Evolutionary conservation across 176 grass and related monocot genomes (phyloP).

Genomic region (Musa troglodytarum): DNA sequence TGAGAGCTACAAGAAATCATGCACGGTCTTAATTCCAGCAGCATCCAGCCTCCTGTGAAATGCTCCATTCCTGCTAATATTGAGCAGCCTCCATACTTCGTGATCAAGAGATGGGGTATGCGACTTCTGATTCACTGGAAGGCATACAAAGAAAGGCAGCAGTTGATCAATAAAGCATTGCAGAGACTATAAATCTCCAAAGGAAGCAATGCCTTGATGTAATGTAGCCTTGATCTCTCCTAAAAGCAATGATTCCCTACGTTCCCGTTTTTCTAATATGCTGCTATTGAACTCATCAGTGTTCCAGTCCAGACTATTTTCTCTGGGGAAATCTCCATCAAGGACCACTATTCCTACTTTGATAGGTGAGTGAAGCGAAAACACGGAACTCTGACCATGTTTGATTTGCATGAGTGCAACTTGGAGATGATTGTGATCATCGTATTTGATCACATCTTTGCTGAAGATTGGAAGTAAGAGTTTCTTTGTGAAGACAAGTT

Average conservation of each 20-base stretch:
- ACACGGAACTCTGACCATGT: background rate
- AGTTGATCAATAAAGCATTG: background rate
- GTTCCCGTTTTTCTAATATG: constrained; percentile 33
- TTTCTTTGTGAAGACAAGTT: constrained; percentile 26
- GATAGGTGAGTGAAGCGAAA: constrained; percentile 7
- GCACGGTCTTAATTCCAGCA: constrained; percentile 41
- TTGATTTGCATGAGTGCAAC: constrained; percentile 22
- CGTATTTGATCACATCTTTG: constrained; percentile 30
- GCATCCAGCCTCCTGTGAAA: constrained; percentile 36
- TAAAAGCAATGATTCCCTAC: constrained; percentile 44
- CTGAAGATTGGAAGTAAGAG: constrained; percentile 35
- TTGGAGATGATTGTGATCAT: constrained; percentile 8
- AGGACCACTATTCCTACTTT: constrained; percentile 56
- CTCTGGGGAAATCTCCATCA: constrained; percentile 45
- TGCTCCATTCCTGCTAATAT: constrained; percentile 48
- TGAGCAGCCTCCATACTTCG: constrained; percentile 51
- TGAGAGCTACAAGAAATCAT: constrained; percentile 58
- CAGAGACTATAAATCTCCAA: background rate
- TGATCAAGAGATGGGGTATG: constrained; percentile 42
- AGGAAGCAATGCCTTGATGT: constrained; percentile 19
- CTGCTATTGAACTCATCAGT: constrained; percentile 31
- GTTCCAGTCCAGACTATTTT: constrained; percentile 24
- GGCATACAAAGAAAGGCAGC: background rate
- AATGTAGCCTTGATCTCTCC: constrained; percentile 21
- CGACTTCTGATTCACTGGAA: constrained; percentile 48